phyloP scores from a whole-genome alignment of 2,329 filamentous ascomycete species.

The Colletotrichum siamense region DNA sequence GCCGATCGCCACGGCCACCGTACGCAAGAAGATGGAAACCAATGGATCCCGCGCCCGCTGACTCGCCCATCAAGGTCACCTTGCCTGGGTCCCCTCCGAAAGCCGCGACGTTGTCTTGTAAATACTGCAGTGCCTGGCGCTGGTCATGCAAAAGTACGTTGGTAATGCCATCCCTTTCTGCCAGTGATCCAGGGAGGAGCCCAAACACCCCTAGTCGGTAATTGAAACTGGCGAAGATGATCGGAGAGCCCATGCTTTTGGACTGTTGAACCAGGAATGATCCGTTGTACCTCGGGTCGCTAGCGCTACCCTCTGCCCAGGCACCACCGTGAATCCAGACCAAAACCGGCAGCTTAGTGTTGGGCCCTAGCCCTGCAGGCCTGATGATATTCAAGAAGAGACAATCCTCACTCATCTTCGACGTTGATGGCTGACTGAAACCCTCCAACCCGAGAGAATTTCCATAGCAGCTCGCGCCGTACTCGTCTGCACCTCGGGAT shows the following conservation, averaged over 20 bases:
- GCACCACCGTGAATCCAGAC: conserved; percentile 42
- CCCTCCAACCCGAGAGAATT: background rate
- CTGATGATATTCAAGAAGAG: conserved; percentile 30
- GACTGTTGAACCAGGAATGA: conserved; percentile 59
- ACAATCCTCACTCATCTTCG: conserved; percentile 25
- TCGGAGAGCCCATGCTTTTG: conserved; percentile 45
- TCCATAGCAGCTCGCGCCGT: conserved; percentile 52
- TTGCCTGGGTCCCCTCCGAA: conserved; percentile 58
- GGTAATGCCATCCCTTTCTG: conserved; percentile 42
- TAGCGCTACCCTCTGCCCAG: conserved; percentile 41
- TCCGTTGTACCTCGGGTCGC: conserved; percentile 62
- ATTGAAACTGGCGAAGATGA: conserved; percentile 52
- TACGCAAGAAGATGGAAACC: conserved; percentile 53
- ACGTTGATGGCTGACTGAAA: background rate
- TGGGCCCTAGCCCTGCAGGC: conserved; percentile 16
- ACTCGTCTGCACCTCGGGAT: conserved; percentile 43
- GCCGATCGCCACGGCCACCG: conserved; percentile 40
- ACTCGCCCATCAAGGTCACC: conserved; percentile 61
- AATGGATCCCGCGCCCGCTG: conserved; percentile 57
- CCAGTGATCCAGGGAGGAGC: conserved; percentile 46
- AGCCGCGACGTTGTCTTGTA: conserved; percentile 52
- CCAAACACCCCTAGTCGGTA: conserved; percentile 51
- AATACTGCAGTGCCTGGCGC: conserved; percentile 56
- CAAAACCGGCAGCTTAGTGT: conserved; percentile 21
- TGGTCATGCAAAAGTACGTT: conserved; percentile 53